Conservation (phyloP, 345 rosid genomes). For the Isatis tinctoria region DNA sequence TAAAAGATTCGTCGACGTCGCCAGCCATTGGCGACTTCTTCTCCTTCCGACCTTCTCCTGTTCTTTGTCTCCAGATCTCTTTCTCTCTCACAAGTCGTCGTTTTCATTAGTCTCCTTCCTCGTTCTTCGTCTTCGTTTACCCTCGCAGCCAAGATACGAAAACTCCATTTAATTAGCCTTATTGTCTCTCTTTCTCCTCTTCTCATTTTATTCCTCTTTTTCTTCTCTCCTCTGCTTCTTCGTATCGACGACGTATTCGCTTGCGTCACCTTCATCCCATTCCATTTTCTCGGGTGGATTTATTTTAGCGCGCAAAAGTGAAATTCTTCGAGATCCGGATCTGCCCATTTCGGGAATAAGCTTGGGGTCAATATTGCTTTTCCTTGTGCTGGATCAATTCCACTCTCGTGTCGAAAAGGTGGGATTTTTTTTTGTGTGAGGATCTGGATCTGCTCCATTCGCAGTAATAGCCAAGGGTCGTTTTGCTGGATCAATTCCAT, state of each 20-base stretch:
- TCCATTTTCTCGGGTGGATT: slow-evolving; percentile 3
- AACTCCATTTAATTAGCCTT: slow-evolving; percentile 9
- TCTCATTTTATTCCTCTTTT: not conserved
- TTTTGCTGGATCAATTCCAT: not conserved
- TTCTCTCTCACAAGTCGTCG: slow-evolving; percentile 10
- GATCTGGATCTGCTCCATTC: slow-evolving; percentile 5
- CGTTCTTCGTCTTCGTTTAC: slow-evolving; percentile 10
- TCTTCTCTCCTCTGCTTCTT: not conserved
- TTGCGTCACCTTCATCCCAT: slow-evolving; percentile 20
- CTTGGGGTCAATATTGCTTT: slow-evolving; percentile 1
- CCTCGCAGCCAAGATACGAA: not conserved
- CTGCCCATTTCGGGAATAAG: slow-evolving; percentile 16
- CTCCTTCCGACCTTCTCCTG: slow-evolving; percentile 17
- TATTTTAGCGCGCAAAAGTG: not conserved
- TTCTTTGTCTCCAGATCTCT: slow-evolving; percentile 22
- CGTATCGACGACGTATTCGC: slow-evolving; percentile 25
- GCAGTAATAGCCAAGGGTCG: not conserved
- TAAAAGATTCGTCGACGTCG: slow-evolving; percentile 32
- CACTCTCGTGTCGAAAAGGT: not conserved
- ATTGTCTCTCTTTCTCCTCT: not conserved
- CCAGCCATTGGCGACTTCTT: slow-evolving; percentile 38
- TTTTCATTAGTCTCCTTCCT: slow-evolving; percentile 4
- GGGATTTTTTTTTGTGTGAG: not conserved
- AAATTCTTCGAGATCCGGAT: slow-evolving; percentile 19
- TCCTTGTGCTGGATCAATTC: slow-evolving; percentile 6